Percentiles rank a stretch among this genome's conserved stretches.
phyloP scores from a whole-genome alignment of 2,329 filamentous ascomycete genomes.

The Pseudonectria foliicola region DNA sequence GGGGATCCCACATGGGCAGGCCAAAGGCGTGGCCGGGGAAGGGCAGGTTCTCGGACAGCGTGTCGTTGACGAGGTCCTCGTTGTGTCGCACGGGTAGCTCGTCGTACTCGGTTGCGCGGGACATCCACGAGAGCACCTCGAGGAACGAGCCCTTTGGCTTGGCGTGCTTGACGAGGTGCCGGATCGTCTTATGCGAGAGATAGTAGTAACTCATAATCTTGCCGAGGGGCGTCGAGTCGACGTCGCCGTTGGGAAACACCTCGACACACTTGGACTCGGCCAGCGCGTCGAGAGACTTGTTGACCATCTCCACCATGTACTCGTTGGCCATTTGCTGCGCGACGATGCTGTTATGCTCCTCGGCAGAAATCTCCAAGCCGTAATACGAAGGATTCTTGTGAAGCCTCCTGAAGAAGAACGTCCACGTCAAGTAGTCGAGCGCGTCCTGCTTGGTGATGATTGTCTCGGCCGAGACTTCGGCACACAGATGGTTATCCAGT shows the following conservation, averaged over 20 bases:
- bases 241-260: slow-evolving; percentile 77
- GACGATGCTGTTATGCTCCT: slow-evolving; percentile 80
- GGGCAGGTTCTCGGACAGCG: slow-evolving; percentile 76
- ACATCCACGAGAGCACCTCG: slow-evolving; percentile 88
- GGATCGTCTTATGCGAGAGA: slow-evolving; percentile 88
- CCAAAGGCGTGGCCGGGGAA: slow-evolving; percentile 52
- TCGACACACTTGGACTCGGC: slow-evolving; percentile 78
- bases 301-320: slow-evolving; percentile 90
- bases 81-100: slow-evolving; percentile 97
- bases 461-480: slow-evolving; percentile 89
- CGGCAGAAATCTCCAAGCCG: slow-evolving; percentile 84
- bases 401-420: slow-evolving; percentile 94
- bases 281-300: slow-evolving; percentile 75
- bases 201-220: slow-evolving; percentile 99
- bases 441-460: slow-evolving; percentile 94
- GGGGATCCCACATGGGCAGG: slow-evolving; percentile 95
- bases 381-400: slow-evolving; percentile 99
- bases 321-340: slow-evolving; percentile 87
- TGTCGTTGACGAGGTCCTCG: slow-evolving; percentile 92
- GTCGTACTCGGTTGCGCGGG: slow-evolving; percentile 87
- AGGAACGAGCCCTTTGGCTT: slow-evolving; percentile 70
- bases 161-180: slow-evolving; percentile 70
- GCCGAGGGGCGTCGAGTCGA: slow-evolving; percentile 83
- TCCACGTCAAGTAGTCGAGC: slow-evolving; percentile 96
- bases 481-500: slow-evolving; percentile 91